Conservation (phyloP, 805 yeast genomes). For the Zygosaccharomyces gambellarensis region DNA sequence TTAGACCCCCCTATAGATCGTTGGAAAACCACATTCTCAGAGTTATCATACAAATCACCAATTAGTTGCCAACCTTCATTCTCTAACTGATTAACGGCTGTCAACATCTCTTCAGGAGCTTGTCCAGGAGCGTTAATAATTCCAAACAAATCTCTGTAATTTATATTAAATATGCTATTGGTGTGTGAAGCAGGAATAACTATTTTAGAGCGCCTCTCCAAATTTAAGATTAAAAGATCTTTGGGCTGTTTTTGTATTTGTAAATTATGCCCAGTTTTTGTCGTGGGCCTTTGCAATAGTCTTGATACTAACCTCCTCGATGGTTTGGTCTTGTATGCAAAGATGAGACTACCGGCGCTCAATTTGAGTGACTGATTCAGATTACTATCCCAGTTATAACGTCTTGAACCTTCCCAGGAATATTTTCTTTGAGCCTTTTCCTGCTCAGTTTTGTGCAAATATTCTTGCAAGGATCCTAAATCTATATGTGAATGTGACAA, state of each 20-base stretch:
- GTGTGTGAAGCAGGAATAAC: slow-evolving; percentile 11
- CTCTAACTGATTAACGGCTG: slow-evolving; percentile 20
- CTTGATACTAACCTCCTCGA: background rate
- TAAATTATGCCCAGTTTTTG: background rate
- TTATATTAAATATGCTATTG: slow-evolving; percentile 18
- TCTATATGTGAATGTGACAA: slow-evolving; percentile 9
- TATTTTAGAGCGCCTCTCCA: slow-evolving; percentile 8
- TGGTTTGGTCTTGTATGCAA: slow-evolving; percentile 5
- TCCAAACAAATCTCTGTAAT: slow-evolving; percentile 24
- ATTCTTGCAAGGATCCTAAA: slow-evolving; percentile 17
- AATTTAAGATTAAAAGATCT: slow-evolving; percentile 16
- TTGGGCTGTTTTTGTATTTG: slow-evolving; percentile 3
- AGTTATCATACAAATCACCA: slow-evolving; percentile 23
- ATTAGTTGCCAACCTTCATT: slow-evolving; percentile 26
- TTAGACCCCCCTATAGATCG: slow-evolving; percentile 4
- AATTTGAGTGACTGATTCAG: slow-evolving; percentile 5
- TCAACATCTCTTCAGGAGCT: slow-evolving; percentile 26
- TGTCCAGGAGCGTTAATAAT: slow-evolving; percentile 23
- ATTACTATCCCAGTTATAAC: slow-evolving; percentile 24
- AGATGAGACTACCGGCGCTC: slow-evolving; percentile 21
- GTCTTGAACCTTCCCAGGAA: slow-evolving; percentile 18
- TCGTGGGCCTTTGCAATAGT: background rate
- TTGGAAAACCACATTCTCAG: slow-evolving; percentile 22
- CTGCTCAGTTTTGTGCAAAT: slow-evolving; percentile 20
- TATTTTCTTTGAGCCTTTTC: slow-evolving; percentile 18